A percentile compares a stretch with the other conserved stretches of the same genome.
These are phyloP conservation scores for Nemania diffusa DNA, from an alignment of 2,329 filamentous ascomycete species.

Conservation along the genomic window DNA sequence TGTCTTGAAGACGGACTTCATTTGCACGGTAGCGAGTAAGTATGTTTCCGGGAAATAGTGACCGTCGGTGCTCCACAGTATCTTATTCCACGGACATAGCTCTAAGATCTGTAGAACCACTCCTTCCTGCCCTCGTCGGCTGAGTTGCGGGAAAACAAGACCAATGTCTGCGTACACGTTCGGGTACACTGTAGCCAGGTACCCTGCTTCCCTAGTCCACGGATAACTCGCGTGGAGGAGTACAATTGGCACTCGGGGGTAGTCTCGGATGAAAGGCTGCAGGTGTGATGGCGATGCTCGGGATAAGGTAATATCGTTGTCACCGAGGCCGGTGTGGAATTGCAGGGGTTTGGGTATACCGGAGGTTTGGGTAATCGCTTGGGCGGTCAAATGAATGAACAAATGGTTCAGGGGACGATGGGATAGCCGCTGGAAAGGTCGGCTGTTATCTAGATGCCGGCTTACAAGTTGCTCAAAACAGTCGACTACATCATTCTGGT, in stretches of 20 bases:
- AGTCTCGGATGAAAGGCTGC: constrained; percentile 76
- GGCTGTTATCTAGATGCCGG: too few relatives aligned
- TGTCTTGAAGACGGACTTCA: constrained; percentile 22
- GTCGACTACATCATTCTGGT: constrained; percentile 40
- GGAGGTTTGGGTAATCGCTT: constrained; percentile 60
- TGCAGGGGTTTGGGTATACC: constrained; percentile 76
- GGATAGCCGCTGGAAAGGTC: too few relatives aligned
- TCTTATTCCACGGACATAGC: constrained; percentile 77
- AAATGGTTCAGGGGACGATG: constrained; percentile 70
- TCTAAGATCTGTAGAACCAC: constrained; percentile 79
- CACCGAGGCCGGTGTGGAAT: constrained; percentile 84
- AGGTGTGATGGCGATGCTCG: constrained; percentile 79
- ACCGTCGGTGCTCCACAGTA: constrained; percentile 83
- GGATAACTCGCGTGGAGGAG: constrained; percentile 85
- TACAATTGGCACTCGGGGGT: constrained; percentile 77
- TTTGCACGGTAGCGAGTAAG: constrained; percentile 17
- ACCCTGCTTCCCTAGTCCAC: constrained; percentile 80
- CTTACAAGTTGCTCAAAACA: constrained; percentile 37
- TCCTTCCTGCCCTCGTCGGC: constrained; percentile 77
- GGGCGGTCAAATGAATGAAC: constrained; percentile 72
- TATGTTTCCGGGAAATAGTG: constrained; percentile 59
- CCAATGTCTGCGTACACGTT: constrained; percentile 88
- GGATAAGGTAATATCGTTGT: constrained; percentile 78
- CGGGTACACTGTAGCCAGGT: constrained; percentile 78
- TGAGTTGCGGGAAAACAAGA: constrained; percentile 82